A percentile compares a stretch with the other conserved stretches of the same genome.
Evolutionary conservation across 306 rosid genomes (phyloP).

Genomic region (Canavalia ensiformis): DNA sequence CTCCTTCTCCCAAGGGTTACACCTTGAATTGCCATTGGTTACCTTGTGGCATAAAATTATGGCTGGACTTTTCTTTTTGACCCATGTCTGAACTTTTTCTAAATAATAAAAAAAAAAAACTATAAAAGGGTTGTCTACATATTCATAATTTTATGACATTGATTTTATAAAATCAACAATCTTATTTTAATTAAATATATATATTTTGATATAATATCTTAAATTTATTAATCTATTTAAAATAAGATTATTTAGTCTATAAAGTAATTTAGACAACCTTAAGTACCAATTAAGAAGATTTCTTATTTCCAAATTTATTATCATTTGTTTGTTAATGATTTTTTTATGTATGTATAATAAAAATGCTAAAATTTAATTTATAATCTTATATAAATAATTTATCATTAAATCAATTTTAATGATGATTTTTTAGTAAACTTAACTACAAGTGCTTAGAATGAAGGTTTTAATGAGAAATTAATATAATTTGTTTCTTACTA

Average conservation of each 20-base stretch:
- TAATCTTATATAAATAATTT: too few relatives aligned
- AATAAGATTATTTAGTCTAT: too few relatives aligned
- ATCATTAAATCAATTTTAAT: too few relatives aligned
- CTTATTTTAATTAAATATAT: too few relatives aligned
- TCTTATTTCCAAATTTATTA: background rate
- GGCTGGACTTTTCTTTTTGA: background rate
- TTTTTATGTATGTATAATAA: too few relatives aligned
- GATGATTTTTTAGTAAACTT: background rate
- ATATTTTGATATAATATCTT: too few relatives aligned
- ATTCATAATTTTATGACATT: too few relatives aligned
- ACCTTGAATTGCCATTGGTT: slow-evolving; percentile 3
- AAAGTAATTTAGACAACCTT: too few relatives aligned
- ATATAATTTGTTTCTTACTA: background rate
- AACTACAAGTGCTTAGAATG: background rate
- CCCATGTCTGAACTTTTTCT: background rate
- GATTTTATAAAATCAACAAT: too few relatives aligned
- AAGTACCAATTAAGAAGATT: background rate
- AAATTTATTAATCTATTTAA: too few relatives aligned
- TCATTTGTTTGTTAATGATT: background rate
- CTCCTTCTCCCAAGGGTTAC: background rate
- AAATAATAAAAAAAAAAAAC: background rate
- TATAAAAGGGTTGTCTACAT: background rate
- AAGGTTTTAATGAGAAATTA: background rate
- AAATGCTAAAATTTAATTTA: too few relatives aligned
- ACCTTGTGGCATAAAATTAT: too few relatives aligned